Conservation (phyloP, 1,284 basidiomycete genomes). For the Farysia itapuensis region DNA sequence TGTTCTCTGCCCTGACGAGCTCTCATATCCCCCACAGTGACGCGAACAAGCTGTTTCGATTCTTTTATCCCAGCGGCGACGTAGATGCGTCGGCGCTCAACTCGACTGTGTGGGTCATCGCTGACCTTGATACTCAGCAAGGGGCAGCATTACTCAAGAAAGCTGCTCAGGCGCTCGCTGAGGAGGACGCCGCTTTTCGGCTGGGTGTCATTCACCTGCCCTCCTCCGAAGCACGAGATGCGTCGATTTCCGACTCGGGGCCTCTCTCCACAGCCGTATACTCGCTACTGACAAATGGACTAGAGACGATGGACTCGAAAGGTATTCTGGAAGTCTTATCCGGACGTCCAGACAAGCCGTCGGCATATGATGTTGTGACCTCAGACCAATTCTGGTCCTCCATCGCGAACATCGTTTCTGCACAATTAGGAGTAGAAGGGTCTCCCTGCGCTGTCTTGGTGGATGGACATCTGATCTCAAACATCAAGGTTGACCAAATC, state of each 20-base stretch:
- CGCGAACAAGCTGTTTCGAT: conserved; percentile 60
- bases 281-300: conserved; percentile 9
- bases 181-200: conserved; percentile 63
- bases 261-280: conserved; percentile 13
- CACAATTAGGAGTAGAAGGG: neutral
- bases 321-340: neutral
- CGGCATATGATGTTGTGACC: neutral
- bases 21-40: neutral
- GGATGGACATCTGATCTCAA: conserved; percentile 29
- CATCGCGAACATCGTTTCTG: conserved; percentile 1
- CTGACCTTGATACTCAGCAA: conserved; percentile 72
- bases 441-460: conserved; percentile 15
- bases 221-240: neutral
- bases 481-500: conserved; percentile 4
- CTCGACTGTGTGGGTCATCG: conserved; percentile 71
- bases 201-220: conserved; percentile 14
- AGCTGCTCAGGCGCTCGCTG: conserved; percentile 65
- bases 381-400: conserved; percentile 7
- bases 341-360: neutral
- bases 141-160: conserved; percentile 68
- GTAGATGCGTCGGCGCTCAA: conserved; percentile 30
- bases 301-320: neutral
- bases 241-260: conserved; percentile 26
- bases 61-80: conserved; percentile 67
- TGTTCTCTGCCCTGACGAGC: conserved; percentile 21